Evolutionary conservation across 2,329 filamentous ascomycete species (phyloP).

Genomic region (Fusarium sp.): DNA sequence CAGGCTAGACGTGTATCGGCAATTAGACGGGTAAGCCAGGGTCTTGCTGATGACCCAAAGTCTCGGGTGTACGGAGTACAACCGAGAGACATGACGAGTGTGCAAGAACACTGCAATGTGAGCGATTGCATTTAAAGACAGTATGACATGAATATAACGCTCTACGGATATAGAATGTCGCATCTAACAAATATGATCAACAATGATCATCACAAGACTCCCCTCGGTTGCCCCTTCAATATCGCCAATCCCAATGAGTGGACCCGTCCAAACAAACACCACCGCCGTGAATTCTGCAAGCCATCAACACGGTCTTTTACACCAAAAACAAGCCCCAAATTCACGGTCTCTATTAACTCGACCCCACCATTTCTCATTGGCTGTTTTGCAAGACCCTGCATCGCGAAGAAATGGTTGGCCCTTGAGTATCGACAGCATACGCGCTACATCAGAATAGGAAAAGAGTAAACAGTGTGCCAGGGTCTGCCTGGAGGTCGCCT

Average conservation of each 20-base stretch:
- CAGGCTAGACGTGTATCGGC: background rate
- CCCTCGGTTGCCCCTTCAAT: constrained; percentile 43
- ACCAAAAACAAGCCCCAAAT: constrained; percentile 39
- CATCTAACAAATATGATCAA: constrained; percentile 6
- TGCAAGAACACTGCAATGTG: no score
- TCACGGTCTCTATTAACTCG: constrained; percentile 39
- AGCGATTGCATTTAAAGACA: background rate
- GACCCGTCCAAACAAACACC: constrained; percentile 26
- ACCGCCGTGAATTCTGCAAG: constrained; percentile 39
- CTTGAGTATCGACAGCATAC: constrained; percentile 33
- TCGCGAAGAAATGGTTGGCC: constrained; percentile 47
- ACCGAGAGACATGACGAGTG: background rate
- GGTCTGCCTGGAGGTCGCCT: constrained; percentile 31
- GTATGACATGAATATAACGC: background rate
- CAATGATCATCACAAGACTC: constrained; percentile 8
- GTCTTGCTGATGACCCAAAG: constrained; percentile 1
- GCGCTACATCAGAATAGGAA: constrained; percentile 58
- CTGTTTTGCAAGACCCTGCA: constrained; percentile 45
- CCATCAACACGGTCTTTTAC: constrained; percentile 16
- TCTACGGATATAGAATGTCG: background rate
- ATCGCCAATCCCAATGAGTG: constrained; percentile 23
- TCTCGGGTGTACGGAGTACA: background rate
- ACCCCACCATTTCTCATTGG: constrained; percentile 17
- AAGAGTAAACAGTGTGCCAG: constrained; percentile 61
- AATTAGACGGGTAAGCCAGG: background rate